Conservation (phyloP, 2,329 filamentous ascomycete species). For the Blastomyces silverae region DNA sequence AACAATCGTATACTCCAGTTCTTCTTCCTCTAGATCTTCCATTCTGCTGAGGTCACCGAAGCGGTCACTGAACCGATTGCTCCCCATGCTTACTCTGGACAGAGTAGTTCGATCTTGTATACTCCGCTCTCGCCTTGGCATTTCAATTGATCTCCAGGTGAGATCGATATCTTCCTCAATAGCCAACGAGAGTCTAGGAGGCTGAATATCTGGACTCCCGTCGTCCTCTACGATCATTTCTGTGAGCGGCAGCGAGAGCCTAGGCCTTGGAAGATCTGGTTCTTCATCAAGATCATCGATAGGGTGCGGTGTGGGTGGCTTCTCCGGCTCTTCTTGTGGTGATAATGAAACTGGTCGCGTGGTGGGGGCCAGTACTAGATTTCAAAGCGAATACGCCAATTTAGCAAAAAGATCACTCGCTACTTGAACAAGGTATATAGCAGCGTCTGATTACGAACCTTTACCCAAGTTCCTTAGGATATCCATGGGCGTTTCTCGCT, state of each 20-base stretch:
- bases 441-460: conserved; percentile 31
- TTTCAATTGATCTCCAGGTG: conserved; percentile 38
- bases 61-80: conserved; percentile 44
- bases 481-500: conserved; percentile 52
- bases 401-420: conserved; percentile 3
- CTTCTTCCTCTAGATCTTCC: conserved; percentile 39
- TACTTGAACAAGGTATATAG: conserved; percentile 9
- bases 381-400: not conserved
- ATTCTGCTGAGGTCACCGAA: conserved; percentile 45
- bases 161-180: conserved; percentile 46
- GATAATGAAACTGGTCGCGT: conserved; percentile 45
- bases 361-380: conserved; percentile 45
- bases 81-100: conserved; percentile 41
- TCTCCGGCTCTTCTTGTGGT: conserved; percentile 31
- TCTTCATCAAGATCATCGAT: conserved; percentile 46
- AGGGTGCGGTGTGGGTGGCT: conserved; percentile 24
- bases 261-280: conserved; percentile 39
- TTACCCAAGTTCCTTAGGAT: conserved; percentile 48
- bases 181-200: conserved; percentile 36
- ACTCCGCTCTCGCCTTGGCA: conserved; percentile 37
- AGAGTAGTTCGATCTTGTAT: conserved; percentile 35
- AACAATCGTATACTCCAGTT: conserved; percentile 27
- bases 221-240: conserved; percentile 40
- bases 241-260: conserved; percentile 43
- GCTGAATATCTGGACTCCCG: conserved; percentile 31